These are phyloP conservation scores for Beauveria caledonica DNA, from an alignment of 2,329 filamentous ascomycete species.

Conservation along the genomic window DNA sequence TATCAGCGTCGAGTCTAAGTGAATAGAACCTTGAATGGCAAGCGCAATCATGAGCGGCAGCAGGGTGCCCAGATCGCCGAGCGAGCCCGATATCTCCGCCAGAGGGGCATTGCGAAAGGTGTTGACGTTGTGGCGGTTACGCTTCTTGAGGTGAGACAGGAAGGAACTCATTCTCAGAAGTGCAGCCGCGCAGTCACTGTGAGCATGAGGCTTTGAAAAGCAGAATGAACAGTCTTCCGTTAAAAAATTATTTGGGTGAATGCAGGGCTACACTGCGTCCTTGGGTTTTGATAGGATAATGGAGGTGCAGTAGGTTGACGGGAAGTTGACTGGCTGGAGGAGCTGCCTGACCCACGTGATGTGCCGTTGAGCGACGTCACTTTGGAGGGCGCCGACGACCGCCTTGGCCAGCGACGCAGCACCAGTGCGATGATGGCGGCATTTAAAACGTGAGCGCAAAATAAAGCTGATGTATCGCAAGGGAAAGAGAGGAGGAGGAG, in stretches of 20 bases:
- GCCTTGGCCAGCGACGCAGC: not conserved
- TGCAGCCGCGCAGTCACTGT: not conserved
- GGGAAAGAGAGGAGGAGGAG: not conserved
- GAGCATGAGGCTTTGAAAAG: not conserved
- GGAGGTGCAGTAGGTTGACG: not conserved
- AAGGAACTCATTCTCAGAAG: constrained; percentile 8
- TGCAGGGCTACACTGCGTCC: not conserved
- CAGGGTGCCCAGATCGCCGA: constrained; percentile 82
- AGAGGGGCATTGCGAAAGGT: constrained; percentile 40
- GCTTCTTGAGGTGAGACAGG: constrained; percentile 20
- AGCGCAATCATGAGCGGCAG: constrained; percentile 85
- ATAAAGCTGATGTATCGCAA: not conserved
- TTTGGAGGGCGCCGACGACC: not conserved
- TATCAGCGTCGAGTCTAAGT: constrained; percentile 74
- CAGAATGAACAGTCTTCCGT: not conserved
- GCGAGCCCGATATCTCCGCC: constrained; percentile 77
- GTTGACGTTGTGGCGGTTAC: constrained; percentile 39
- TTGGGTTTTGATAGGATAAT: not conserved
- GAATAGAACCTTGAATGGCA: constrained; percentile 67
- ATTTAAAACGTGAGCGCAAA: not conserved
- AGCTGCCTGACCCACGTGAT: not conserved
- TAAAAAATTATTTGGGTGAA: not conserved
- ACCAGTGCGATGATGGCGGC: not conserved
- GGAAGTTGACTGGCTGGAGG: not conserved
- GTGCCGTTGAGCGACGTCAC: not conserved